Percentiles rank a stretch among this genome's conserved stretches.
These are phyloP conservation scores for Mortierella sp. DNA, from an alignment of 371 early-diverging fungal genomes.

Conservation along the genomic window DNA sequence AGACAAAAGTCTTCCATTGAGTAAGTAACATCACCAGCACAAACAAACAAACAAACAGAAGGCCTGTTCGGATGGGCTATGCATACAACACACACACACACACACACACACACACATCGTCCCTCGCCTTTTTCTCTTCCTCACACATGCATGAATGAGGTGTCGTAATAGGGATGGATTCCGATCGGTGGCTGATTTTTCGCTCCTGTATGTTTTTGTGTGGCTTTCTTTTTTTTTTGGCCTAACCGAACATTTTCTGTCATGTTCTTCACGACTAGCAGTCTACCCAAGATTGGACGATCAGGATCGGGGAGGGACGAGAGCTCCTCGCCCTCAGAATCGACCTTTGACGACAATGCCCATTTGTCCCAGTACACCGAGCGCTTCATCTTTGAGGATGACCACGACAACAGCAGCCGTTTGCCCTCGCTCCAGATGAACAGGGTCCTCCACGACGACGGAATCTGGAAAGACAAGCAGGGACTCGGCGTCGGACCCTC, in stretches of 20 bases:
- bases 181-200: slow-evolving; percentile 16
- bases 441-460: slow-evolving; percentile 49
- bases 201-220: not conserved
- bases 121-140: not conserved
- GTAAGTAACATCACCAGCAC: slow-evolving; percentile 16
- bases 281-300: slow-evolving; percentile 30
- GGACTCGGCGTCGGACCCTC: slow-evolving; percentile 23
- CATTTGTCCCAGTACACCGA: slow-evolving; percentile 43
- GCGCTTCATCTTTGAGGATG: slow-evolving; percentile 45
- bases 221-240: not conserved
- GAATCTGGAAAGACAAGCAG: slow-evolving; percentile 34
- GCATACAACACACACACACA: slow-evolving; percentile 8
- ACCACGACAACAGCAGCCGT: slow-evolving; percentile 27
- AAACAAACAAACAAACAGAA: not conserved
- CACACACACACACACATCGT: not conserved
- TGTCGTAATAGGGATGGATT: slow-evolving; percentile 12
- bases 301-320: slow-evolving; percentile 15
- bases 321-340: slow-evolving; percentile 22
- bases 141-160: slow-evolving; percentile 7
- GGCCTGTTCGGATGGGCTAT: not conserved
- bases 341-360: slow-evolving; percentile 29
- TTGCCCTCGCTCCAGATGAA: slow-evolving; percentile 35
- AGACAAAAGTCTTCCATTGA: slow-evolving; percentile 18
- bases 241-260: not conserved
- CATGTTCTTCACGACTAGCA: not conserved